Conservation (phyloP, 768 basidiomycete species). For the Phanerodontia chrysosporium region DNA sequence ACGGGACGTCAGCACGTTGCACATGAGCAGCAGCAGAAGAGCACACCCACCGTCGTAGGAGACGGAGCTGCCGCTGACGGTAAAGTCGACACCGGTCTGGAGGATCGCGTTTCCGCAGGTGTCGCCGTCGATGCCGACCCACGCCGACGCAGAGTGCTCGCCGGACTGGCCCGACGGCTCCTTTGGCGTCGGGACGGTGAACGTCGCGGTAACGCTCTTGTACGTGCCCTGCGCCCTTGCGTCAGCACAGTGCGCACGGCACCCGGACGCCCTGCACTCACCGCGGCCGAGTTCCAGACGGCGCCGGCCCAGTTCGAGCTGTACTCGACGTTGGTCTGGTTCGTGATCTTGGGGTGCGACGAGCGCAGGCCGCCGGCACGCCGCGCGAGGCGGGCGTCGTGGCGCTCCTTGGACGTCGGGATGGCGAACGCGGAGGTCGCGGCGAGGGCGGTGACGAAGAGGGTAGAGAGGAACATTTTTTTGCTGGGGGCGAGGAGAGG, state of each 20-base stretch:
- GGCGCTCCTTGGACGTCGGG: conserved; percentile 18
- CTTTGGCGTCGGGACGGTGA: conserved; percentile 29
- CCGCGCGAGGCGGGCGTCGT: conserved; percentile 15
- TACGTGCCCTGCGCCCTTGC: conserved; percentile 23
- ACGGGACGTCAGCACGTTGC: neutral
- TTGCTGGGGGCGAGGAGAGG: conserved; percentile 1
- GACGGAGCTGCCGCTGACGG: conserved; percentile 12
- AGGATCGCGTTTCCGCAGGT: conserved; percentile 32
- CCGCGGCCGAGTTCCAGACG: conserved; percentile 24
- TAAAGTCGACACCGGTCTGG: conserved; percentile 32
- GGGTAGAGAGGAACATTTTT: conserved; percentile 17
- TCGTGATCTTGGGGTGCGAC: conserved; percentile 11
- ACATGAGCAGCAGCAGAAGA: neutral
- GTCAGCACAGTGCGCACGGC: neutral
- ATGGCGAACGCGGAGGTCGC: conserved; percentile 21
- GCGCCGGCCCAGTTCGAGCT: conserved; percentile 35
- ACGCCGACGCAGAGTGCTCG: conserved; percentile 29
- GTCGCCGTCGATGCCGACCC: conserved; percentile 36
- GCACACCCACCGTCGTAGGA: conserved; percentile 24
- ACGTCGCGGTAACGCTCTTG: conserved; percentile 33
- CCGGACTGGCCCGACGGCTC: conserved; percentile 23
- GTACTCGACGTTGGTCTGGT: conserved; percentile 25
- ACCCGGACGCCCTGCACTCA: neutral
- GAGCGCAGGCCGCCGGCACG: conserved; percentile 11
- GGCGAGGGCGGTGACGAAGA: conserved; percentile 21